Evolutionary conservation across 306 rosid species (phyloP), one percentile per base, ranked within the genome.

Genomic region (Quercus cerris): DNA sequence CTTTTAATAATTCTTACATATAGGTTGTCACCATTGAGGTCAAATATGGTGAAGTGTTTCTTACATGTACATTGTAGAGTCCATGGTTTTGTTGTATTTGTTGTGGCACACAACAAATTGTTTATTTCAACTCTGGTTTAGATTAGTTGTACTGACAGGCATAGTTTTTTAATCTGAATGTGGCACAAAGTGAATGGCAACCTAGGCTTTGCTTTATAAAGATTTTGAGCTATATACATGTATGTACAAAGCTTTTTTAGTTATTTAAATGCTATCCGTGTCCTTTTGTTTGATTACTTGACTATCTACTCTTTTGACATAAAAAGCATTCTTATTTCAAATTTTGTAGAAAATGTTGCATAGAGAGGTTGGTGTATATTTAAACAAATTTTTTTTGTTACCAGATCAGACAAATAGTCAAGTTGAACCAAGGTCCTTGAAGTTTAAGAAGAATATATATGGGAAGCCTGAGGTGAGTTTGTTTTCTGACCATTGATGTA

Each of bases 401-500:
- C 88, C 90, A 89, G 94, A 90, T 83, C 92, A 88, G 92, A 84
- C 75, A 17, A 85, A 91, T 74, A 75, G 54, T 82, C 87, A 75
- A 30, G 81, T 90, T 78, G 85, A 86, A 78, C 97, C 99, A 71
- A 86, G 81, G 85, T 85, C 88, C 41, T 83, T 93, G 55, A 91
- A 76, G 84, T 93, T 94, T 75, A 86, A 79, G 85, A 94, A 87
- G 90, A 92, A 94, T 82, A 78, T 15, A 54, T 83, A 85, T 80
- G 99, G 99, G 72, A 92, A 94, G 84, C 99, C 97, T 25, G 95
- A 91, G 97, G 99, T 92, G 41, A 67, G 91, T 62, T 78, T 82
- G 20, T 28, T 77, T 74, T 86, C 58, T 71, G 56, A 31, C 20
- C 31, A 35, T 62, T 76, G 38, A 59, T 77, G 19, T 58, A 30